phyloP scores from a whole-genome alignment of 306 rosid genomes.

The Sechiopsis laciniata region DNA sequence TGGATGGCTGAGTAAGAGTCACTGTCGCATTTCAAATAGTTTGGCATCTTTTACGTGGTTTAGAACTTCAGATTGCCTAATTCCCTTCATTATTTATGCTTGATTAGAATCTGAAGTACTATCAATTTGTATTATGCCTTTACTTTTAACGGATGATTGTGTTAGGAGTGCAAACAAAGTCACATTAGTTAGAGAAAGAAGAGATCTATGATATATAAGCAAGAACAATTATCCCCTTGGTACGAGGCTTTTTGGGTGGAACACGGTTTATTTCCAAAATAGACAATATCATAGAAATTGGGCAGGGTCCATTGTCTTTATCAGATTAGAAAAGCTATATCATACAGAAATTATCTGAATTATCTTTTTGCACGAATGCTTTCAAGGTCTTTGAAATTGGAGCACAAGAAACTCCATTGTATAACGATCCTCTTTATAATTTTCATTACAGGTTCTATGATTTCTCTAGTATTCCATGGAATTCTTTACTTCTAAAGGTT shows the following conservation, averaged over 20 bases:
- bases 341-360: too few species aligned
- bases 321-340: too few species aligned
- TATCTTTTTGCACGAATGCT: background rate
- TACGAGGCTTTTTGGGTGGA: too few species aligned
- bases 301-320: background rate
- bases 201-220: too few species aligned
- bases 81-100: background rate
- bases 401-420: background rate
- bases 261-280: too few species aligned
- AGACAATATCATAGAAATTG: too few species aligned
- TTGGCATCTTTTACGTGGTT: constrained; percentile 2
- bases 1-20: background rate
- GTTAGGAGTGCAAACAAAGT: too few species aligned
- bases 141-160: background rate
- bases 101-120: background rate
- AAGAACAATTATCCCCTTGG: too few species aligned
- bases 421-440: background rate
- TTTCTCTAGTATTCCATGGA: constrained; percentile 32
- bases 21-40: background rate
- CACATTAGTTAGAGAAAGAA: too few species aligned
- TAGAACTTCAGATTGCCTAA: background rate
- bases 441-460: constrained; percentile 31
- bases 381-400: background rate
- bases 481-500: constrained; percentile 31
- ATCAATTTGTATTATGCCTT: background rate